Evolutionary conservation across 192 early-diverging fungal genomes (phyloP).

Genomic region (Chytriomyces sp.): DNA sequence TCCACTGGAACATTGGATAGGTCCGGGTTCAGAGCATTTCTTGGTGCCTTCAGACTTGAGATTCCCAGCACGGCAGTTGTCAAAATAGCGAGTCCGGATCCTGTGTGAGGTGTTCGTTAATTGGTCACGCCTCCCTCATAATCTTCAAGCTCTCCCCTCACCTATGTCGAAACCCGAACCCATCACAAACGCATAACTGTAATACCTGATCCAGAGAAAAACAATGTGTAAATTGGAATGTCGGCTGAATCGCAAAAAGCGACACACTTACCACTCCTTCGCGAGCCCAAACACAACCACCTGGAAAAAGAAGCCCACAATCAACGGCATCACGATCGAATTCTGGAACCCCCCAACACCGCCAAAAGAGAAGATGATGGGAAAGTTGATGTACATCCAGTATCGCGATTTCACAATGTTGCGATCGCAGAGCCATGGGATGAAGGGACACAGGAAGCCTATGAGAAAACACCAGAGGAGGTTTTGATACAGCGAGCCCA

Average conservation of each 20-base stretch:
- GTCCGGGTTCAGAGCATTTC: slow-evolving; percentile 8
- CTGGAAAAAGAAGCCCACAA: background rate
- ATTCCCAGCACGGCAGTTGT: no score
- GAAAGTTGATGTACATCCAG: background rate
- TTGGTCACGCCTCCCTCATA: no score
- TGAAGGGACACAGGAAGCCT: slow-evolving; percentile 40
- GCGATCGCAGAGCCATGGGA: slow-evolving; percentile 33
- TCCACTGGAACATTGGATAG: background rate
- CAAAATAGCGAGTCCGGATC: no score
- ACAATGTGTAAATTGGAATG: no score
- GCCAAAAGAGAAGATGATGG: background rate
- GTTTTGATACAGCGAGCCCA: slow-evolving; percentile 25
- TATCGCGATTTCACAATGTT: slow-evolving; percentile 17
- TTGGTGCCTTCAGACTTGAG: no score
- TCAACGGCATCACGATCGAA: background rate
- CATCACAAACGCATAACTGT: no score
- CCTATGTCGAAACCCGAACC: no score
- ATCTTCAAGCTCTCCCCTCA: no score
- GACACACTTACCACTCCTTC: slow-evolving; percentile 49
- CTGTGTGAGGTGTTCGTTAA: no score
- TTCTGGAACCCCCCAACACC: background rate
- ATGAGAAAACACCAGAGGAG: slow-evolving; percentile 32
- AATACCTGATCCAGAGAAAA: no score
- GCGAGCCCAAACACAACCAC: background rate
- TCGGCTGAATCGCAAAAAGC: no score